Conservation (phyloP, 768 basidiomycete genomes). For the Russula compacta region DNA sequence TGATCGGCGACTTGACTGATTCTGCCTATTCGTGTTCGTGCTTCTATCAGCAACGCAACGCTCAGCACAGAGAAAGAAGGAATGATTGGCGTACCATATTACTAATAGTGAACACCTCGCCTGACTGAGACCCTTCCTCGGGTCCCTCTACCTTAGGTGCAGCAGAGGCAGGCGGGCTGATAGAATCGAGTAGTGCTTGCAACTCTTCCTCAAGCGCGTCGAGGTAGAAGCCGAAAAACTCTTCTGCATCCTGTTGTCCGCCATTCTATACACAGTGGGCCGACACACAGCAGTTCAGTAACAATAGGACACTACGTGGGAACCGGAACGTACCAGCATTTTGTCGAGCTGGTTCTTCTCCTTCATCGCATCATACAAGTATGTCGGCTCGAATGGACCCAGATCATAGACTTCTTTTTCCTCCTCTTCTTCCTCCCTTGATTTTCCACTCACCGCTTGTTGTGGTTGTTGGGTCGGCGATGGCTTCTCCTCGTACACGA, state of each 20-base stretch:
- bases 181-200: slow-evolving; percentile 47
- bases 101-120: slow-evolving; percentile 87
- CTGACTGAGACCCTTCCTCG: slow-evolving; percentile 35
- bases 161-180: slow-evolving; percentile 32
- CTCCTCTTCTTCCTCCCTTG: slow-evolving; percentile 33
- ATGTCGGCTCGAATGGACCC: slow-evolving; percentile 74
- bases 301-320: not conserved
- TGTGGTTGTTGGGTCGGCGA: slow-evolving; percentile 15
- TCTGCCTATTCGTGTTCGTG: slow-evolving; percentile 44
- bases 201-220: slow-evolving; percentile 94
- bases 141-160: slow-evolving; percentile 35
- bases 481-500: slow-evolving; percentile 32
- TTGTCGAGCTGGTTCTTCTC: slow-evolving; percentile 87
- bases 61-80: not conserved
- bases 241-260: slow-evolving; percentile 96
- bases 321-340: slow-evolving; percentile 60
- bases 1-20: slow-evolving; percentile 76
- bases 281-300: not conserved
- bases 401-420: slow-evolving; percentile 41
- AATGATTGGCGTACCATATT: slow-evolving; percentile 48
- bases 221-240: slow-evolving; percentile 93
- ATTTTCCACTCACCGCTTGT: slow-evolving; percentile 26
- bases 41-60: not conserved
- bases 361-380: slow-evolving; percentile 88
- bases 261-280: slow-evolving; percentile 47